phyloP scores from a whole-genome alignment of 2,329 filamentous ascomycete genomes.

The Aspergillus sclerotialis region DNA sequence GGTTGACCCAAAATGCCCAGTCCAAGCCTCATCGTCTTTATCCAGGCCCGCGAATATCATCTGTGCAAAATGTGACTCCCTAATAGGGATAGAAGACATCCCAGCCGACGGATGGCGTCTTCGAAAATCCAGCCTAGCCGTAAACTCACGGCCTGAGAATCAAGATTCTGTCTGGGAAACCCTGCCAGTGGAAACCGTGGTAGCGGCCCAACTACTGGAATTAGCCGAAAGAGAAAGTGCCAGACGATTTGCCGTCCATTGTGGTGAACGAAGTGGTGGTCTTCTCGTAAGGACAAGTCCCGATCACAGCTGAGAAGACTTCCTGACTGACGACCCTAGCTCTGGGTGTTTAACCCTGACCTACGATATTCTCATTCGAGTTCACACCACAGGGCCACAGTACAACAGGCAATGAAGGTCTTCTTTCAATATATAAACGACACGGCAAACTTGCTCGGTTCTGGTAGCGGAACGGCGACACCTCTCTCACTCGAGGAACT shows the following conservation, averaged over 20 bases:
- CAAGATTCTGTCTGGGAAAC: slow-evolving; percentile 17
- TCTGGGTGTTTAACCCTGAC: slow-evolving; percentile 58
- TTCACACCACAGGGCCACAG: slow-evolving; percentile 21
- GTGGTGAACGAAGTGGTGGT: slow-evolving; percentile 22
- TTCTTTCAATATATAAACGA: slow-evolving; percentile 41
- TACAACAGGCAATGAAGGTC: slow-evolving; percentile 50
- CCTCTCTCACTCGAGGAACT: slow-evolving; percentile 45
- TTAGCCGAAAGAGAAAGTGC: slow-evolving; percentile 50
- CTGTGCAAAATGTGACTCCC: slow-evolving; percentile 23
- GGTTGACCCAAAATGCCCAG: slow-evolving; percentile 18
- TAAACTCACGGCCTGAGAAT: slow-evolving; percentile 20
- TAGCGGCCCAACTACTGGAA: slow-evolving; percentile 51
- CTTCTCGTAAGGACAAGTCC: slow-evolving; percentile 31
- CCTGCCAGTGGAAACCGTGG: slow-evolving; percentile 29
- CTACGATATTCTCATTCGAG: slow-evolving; percentile 48
- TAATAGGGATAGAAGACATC: slow-evolving; percentile 34
- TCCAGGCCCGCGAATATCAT: slow-evolving; percentile 25
- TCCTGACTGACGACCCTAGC: slow-evolving; percentile 16
- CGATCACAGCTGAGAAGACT: neutral
- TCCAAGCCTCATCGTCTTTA: slow-evolving; percentile 21
- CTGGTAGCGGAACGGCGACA: slow-evolving; percentile 29
- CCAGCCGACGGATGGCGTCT: slow-evolving; percentile 41
- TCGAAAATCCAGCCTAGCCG: slow-evolving; percentile 42
- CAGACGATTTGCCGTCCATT: slow-evolving; percentile 48
- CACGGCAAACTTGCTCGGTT: slow-evolving; percentile 28